Base-by-base conservation (phyloP, 2,329 filamentous ascomycete species). In the Trichoderma harzianum region DNA sequence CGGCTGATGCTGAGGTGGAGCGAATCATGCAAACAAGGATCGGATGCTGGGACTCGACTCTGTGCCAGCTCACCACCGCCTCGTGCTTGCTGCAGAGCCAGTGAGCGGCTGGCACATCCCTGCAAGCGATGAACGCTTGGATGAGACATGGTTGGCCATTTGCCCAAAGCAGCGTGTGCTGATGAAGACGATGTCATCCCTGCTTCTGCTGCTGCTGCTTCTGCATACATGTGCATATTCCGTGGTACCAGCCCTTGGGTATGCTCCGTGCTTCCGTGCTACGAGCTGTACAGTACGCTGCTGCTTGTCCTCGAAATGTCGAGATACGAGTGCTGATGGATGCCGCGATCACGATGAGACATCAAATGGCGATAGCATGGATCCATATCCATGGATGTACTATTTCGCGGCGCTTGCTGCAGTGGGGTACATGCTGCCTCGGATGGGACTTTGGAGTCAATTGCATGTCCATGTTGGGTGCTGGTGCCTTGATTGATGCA, bases 1-100 rank as follows among this genome's bases (percentile, higher is more conserved):
- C 53, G 24, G 39, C 62, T 60, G 55, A 61, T 61, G 36, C 47
- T 61, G 47, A 21, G 58, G 66, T 69, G 66, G 66, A 69, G 53
- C 34, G 57, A 60, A 47, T 69, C 66, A 61, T 60, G 53, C 55
- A 69, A 34, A 53, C 63, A 55, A 66, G 34, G 62, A 53, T 28
- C 36, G 28, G 34, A 69, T 24, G 28, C 39, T 36, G 57, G 21
- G 66, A 69, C 66, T 69, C 34, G 66, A 69, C 57, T 69, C 55
- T 61, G 39, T 71, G 70, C 70, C 70, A 71, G 70, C 70, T 67
- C 70, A 71, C 70, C 70, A 71, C 70, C 70, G 70, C 70, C 63
- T 67, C 70, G 60, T 69, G 67, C 57, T 47, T 36, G 67, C 21
- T 69, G 67, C 57, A 69, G 67, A 69, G 67, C 67, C 67, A 69